Evolutionary conservation across 1,284 basidiomycete genomes (phyloP).

Genomic region (Coriolopsis trogii): DNA sequence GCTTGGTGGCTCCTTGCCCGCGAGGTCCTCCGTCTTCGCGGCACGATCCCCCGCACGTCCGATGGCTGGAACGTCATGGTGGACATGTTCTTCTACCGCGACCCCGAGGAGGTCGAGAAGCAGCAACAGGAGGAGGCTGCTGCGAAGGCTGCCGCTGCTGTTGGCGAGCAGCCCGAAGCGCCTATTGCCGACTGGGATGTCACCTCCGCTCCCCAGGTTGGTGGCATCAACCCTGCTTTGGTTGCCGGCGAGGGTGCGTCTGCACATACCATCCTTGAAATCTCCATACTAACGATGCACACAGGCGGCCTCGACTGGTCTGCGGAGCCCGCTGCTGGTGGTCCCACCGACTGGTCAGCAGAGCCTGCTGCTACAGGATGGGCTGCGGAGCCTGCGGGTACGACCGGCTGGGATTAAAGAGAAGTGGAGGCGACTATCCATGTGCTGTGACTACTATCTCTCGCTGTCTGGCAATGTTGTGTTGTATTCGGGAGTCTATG

Average conservation of each 20-base stretch:
- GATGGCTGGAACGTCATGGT: conserved; percentile 98
- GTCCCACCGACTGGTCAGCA: conserved; percentile 82
- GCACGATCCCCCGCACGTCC: conserved; percentile 85
- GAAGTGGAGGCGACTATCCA: conserved; percentile 10
- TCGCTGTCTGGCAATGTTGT: conserved; percentile 31
- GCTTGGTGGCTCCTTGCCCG: conserved; percentile 99
- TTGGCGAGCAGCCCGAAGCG: conserved; percentile 55
- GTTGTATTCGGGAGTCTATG: conserved; percentile 27
- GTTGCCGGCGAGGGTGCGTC: conserved; percentile 66
- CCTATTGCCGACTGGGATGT: conserved; percentile 79
- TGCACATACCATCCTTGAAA: conserved; percentile 5
- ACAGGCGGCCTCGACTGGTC: conserved; percentile 85
- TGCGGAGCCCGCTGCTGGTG: conserved; percentile 60
- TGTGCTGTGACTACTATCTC: conserved; percentile 26
- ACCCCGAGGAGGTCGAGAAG: conserved; percentile 98
- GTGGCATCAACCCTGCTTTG: conserved; percentile 79
- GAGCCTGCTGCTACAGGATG: conserved; percentile 68
- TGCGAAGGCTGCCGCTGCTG: conserved; percentile 71
- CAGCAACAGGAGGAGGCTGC: conserved; percentile 93
- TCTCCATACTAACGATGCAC: too few species aligned
- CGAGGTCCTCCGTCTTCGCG: conserved; percentile 95
- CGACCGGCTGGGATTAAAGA: conserved; percentile 61
- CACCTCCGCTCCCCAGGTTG: conserved; percentile 64
- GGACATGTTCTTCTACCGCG: conserved; percentile 99
- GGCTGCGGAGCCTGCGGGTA: conserved; percentile 56